Percentiles rank a stretch among this genome's conserved stretches.
phyloP scores from a whole-genome alignment of 345 rosid species.

The Rhizophora apiculata region DNA sequence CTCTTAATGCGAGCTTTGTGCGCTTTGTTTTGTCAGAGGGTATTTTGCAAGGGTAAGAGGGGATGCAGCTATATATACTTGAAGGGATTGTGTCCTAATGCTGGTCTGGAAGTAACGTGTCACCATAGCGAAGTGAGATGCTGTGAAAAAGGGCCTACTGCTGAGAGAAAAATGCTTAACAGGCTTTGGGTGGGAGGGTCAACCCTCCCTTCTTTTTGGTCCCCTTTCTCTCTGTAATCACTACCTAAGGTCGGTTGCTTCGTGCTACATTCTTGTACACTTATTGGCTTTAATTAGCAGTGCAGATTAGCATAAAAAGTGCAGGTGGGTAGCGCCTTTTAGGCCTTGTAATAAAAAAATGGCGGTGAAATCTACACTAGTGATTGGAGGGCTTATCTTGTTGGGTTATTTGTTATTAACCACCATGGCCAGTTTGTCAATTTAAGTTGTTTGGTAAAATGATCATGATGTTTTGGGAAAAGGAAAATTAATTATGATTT shows the following conservation, averaged over 20 bases:
- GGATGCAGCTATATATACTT: constrained; percentile 35
- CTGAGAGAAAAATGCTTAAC: neutral
- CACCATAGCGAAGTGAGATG: neutral
- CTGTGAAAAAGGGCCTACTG: neutral
- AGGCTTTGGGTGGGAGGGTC: neutral
- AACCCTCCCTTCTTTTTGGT: neutral
- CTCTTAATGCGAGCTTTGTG: neutral
- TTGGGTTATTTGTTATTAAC: neutral
- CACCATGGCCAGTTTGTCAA: neutral
- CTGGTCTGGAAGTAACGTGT: neutral
- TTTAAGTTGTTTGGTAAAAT: neutral
- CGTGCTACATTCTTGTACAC: neutral
- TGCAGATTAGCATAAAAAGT: neutral
- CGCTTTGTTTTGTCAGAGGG: constrained; percentile 4
- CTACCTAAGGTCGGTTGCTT: neutral
- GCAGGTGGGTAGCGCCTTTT: neutral
- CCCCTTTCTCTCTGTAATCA: neutral
- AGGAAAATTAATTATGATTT: neutral
- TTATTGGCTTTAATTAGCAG: neutral
- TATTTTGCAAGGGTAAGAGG: constrained; percentile 11
- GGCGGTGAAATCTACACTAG: constrained; percentile 2
- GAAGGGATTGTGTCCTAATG: constrained; percentile 23
- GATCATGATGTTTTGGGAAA: neutral
- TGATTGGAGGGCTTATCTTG: constrained; percentile 4
- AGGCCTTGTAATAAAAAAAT: neutral